These are phyloP conservation scores for Zarea fungicola DNA, from an alignment of 2,329 filamentous ascomycete genomes.

Conservation along the genomic window DNA sequence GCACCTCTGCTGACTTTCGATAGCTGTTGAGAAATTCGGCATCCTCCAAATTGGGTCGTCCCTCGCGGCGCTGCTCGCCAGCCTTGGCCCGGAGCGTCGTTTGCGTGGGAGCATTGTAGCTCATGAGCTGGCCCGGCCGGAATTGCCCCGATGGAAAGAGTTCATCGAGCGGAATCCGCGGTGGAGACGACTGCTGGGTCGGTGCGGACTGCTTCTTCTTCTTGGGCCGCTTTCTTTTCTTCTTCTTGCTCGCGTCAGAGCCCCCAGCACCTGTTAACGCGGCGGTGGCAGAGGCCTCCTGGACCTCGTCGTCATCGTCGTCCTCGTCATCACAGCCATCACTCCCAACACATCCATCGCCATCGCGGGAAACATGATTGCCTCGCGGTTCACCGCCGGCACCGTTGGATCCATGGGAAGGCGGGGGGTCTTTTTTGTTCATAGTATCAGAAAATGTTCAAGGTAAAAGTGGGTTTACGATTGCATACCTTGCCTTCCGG, in stretches of 20 bases:
- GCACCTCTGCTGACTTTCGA: slow-evolving; percentile 71
- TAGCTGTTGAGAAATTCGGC: slow-evolving; percentile 68
- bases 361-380: slow-evolving; percentile 10
- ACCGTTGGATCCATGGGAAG: slow-evolving; percentile 5
- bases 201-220: slow-evolving; percentile 17
- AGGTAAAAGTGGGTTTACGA: too few relatives aligned
- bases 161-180: slow-evolving; percentile 26
- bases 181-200: slow-evolving; percentile 27
- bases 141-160: slow-evolving; percentile 26
- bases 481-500: slow-evolving; percentile 10
- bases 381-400: slow-evolving; percentile 10
- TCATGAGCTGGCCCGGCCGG: slow-evolving; percentile 23
- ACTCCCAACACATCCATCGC: slow-evolving; percentile 11
- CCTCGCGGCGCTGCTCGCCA: slow-evolving; percentile 21
- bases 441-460: background rate
- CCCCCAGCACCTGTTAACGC: slow-evolving; percentile 14
- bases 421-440: slow-evolving; percentile 5
- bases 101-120: slow-evolving; percentile 18
- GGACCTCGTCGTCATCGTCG: slow-evolving; percentile 21
- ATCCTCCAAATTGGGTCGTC: slow-evolving; percentile 24
- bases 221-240: slow-evolving; percentile 20
- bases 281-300: slow-evolving; percentile 15
- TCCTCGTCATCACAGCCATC: slow-evolving; percentile 13
- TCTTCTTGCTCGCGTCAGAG: slow-evolving; percentile 19
- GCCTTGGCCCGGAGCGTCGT: slow-evolving; percentile 22